Conservation (phyloP, 352 stramenopile species). For the Pythium insidiosum region DNA sequence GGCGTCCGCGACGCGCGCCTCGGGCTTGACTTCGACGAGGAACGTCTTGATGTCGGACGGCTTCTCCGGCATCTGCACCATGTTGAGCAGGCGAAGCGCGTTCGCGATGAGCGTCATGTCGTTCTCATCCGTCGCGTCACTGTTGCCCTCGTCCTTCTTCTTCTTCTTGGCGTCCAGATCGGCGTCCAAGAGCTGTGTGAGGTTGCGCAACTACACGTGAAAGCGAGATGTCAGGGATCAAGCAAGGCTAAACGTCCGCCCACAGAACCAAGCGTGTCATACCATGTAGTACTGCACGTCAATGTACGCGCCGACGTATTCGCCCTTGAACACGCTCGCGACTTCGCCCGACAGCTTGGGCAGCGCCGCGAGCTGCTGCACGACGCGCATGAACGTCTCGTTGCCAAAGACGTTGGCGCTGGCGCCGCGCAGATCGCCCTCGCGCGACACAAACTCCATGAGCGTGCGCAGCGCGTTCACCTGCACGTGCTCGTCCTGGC, state of each 20-base stretch:
- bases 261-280: too few species aligned
- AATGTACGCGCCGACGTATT: slow-evolving; percentile 75
- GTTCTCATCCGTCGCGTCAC: slow-evolving; percentile 5
- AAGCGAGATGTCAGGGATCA: too few species aligned
- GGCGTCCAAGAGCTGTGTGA: slow-evolving; percentile 21
- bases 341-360: slow-evolving; percentile 78
- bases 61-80: slow-evolving; percentile 72
- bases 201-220: slow-evolving; percentile 18
- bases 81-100: slow-evolving; percentile 50
- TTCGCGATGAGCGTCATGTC: slow-evolving; percentile 58
- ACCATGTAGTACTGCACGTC: slow-evolving; percentile 88
- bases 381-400: slow-evolving; percentile 75
- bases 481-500: slow-evolving; percentile 55
- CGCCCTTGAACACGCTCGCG: slow-evolving; percentile 77
- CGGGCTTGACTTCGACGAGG: slow-evolving; percentile 45
- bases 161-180: slow-evolving; percentile 28
- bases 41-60: slow-evolving; percentile 48
- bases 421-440: slow-evolving; percentile 37
- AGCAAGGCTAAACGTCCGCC: too few species aligned
- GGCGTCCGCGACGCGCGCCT: slow-evolving; percentile 36
- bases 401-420: slow-evolving; percentile 52
- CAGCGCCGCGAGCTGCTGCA: slow-evolving; percentile 53
- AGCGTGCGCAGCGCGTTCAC: slow-evolving; percentile 78
- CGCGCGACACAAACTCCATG: slow-evolving; percentile 83
- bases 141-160: too few species aligned